Evolutionary conservation across 345 rosid species (phyloP).

Genomic region (Citrus medica): DNA sequence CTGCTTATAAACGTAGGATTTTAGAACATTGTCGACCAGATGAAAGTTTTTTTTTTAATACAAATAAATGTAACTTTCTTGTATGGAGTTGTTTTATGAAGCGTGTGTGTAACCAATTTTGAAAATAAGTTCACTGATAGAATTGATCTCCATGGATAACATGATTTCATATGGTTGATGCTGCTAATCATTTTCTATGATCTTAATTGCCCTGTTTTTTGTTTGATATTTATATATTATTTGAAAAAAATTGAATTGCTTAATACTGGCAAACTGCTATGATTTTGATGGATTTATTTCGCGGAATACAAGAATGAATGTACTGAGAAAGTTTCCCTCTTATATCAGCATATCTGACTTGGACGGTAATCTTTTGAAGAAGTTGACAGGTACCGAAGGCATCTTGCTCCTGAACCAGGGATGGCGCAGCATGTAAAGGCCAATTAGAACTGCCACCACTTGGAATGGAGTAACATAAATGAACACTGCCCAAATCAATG

Average conservation of each 20-base stretch:
- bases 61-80: not conserved
- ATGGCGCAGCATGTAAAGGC: conserved; percentile 81
- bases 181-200: not conserved
- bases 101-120: not conserved
- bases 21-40: conserved; percentile 22
- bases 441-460: conserved; percentile 65
- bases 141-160: not conserved
- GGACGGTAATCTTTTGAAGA: conserved; percentile 94
- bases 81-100: not conserved
- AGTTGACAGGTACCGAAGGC: conserved; percentile 90
- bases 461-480: conserved; percentile 85
- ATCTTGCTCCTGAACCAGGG: conserved; percentile 82
- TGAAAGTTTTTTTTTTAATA: not conserved
- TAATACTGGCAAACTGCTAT: not conserved
- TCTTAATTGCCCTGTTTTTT: not conserved
- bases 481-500: conserved; percentile 69
- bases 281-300: not conserved
- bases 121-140: not conserved
- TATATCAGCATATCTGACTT: conserved; percentile 82
- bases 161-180: not conserved
- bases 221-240: not conserved
- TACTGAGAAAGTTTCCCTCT: conserved; percentile 3
- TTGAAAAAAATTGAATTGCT: not conserved
- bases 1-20: conserved; percentile 44
- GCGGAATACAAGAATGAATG: not conserved